These are phyloP conservation scores for Alternaria solani DNA, from an alignment of 2,329 filamentous ascomycete genomes.

Conservation along the genomic window DNA sequence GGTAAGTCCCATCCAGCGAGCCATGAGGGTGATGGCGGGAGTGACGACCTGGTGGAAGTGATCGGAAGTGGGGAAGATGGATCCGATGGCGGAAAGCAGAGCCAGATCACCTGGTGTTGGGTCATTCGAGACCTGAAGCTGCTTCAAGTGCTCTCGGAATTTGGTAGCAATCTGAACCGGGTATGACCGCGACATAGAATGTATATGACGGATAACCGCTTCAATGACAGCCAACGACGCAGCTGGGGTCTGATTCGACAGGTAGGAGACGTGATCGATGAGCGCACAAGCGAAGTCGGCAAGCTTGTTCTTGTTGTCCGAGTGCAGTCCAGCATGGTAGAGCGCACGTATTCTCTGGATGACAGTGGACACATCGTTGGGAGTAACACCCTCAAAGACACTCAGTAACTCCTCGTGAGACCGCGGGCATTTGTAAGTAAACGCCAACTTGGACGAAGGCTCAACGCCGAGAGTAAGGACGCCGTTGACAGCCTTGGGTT, in stretches of 20 bases:
- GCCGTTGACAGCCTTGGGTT: slow-evolving; percentile 48
- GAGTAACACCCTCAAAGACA: slow-evolving; percentile 67
- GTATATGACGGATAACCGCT: slow-evolving; percentile 84
- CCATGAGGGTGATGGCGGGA: slow-evolving; percentile 85
- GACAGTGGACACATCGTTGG: slow-evolving; percentile 75
- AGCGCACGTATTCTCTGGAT: slow-evolving; percentile 89
- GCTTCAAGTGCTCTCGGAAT: slow-evolving; percentile 76
- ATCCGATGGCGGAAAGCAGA: slow-evolving; percentile 81
- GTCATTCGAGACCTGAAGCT: slow-evolving; percentile 63
- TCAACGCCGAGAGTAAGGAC: slow-evolving; percentile 53
- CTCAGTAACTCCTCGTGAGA: slow-evolving; percentile 76
- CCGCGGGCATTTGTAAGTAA: slow-evolving; percentile 85
- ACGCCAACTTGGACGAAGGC: slow-evolving; percentile 68
- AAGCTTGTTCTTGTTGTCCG: slow-evolving; percentile 85
- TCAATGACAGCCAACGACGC: slow-evolving; percentile 76
- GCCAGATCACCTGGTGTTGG: slow-evolving; percentile 75
- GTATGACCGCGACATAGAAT: slow-evolving; percentile 89
- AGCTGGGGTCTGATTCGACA: slow-evolving; percentile 60
- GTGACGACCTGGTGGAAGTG: slow-evolving; percentile 97
- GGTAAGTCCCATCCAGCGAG: slow-evolving; percentile 81
- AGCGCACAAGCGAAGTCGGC: slow-evolving; percentile 71
- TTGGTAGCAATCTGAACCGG: slow-evolving; percentile 78
- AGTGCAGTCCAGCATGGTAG: slow-evolving; percentile 87
- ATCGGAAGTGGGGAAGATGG: slow-evolving; percentile 92
- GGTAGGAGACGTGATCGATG: slow-evolving; percentile 70